Conservation (phyloP, 139 green algal genomes). For the Pleodorina starrii region DNA sequence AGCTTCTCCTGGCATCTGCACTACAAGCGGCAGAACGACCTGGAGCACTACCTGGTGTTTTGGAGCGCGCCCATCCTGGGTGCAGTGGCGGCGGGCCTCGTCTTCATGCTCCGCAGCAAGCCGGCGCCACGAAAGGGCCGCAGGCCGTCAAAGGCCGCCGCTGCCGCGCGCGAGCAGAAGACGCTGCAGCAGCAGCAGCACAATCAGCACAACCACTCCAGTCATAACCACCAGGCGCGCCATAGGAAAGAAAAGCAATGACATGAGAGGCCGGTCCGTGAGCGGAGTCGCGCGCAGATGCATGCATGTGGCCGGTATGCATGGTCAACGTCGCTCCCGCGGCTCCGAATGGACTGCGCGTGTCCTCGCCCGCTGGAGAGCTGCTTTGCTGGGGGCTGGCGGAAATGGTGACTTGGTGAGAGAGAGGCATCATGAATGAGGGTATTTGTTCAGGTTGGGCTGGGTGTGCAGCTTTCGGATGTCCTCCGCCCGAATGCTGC, state of each 20-base stretch:
- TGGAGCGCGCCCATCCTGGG: constrained; percentile 65
- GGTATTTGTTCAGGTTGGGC: no score
- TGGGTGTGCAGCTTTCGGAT: no score
- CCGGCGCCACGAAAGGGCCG: background rate
- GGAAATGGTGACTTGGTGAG: no score
- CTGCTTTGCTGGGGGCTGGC: no score
- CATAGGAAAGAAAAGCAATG: background rate
- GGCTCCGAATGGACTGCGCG: no score
- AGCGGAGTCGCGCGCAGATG: no score
- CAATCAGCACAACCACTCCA: background rate
- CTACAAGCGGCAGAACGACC: constrained; percentile 48
- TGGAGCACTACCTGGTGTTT: constrained; percentile 62
- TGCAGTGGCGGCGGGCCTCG: constrained; percentile 47
- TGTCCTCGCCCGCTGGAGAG: no score
- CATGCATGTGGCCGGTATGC: no score
- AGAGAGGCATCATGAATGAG: no score
- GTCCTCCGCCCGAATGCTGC: no score
- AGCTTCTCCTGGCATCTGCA: constrained; percentile 62
- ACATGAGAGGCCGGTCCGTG: no score
- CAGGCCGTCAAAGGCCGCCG: background rate
- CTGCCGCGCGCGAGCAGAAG: background rate
- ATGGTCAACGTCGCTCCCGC: no score
- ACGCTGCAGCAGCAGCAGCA: constrained; percentile 1
- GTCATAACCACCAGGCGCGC: background rate
- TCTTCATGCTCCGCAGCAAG: constrained; percentile 6